phyloP scores from a whole-genome alignment of 306 rosid species.

The Bauhinia variegata region DNA sequence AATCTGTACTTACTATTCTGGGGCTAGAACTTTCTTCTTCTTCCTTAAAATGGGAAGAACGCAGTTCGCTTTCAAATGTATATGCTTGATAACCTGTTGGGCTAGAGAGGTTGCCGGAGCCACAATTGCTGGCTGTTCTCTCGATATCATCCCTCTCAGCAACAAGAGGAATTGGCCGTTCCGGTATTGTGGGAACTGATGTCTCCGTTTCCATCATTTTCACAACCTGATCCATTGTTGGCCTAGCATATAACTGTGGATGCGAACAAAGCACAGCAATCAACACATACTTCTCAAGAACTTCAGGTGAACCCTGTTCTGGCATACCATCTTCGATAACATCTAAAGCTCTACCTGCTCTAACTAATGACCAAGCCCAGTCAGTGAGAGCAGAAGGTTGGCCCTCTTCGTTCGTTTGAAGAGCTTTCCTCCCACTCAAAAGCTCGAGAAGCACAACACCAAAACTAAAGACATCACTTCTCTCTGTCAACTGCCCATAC shows the following conservation, averaged over 20 bases:
- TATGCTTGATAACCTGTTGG: conserved; percentile 64
- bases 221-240: conserved; percentile 95
- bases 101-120: conserved; percentile 63
- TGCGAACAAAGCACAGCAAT: conserved; percentile 89
- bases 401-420: conserved; percentile 47
- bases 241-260: conserved; percentile 92
- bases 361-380: conserved; percentile 90
- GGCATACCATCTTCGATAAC: conserved; percentile 81
- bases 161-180: conserved; percentile 76
- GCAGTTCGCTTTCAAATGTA: conserved; percentile 40
- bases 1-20: conserved; percentile 30
- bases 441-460: conserved; percentile 95
- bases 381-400: conserved; percentile 74
- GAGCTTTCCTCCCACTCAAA: conserved; percentile 91
- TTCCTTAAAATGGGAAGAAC: conserved; percentile 38
- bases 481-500: conserved; percentile 91
- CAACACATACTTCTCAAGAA: conserved; percentile 80
- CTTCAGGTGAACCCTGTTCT: conserved; percentile 60
- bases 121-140: conserved; percentile 57
- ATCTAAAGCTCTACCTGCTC: conserved; percentile 67
- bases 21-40: conserved; percentile 43
- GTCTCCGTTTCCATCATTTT: conserved; percentile 89
- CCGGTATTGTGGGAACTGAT: conserved; percentile 73
- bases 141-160: conserved; percentile 73
- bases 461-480: conserved; percentile 86